Percentiles rank a stretch among this genome's conserved stretches.
These are phyloP conservation scores for Epichloe sp. DNA, from an alignment of 2,329 filamentous ascomycete genomes.

Conservation along the genomic window DNA sequence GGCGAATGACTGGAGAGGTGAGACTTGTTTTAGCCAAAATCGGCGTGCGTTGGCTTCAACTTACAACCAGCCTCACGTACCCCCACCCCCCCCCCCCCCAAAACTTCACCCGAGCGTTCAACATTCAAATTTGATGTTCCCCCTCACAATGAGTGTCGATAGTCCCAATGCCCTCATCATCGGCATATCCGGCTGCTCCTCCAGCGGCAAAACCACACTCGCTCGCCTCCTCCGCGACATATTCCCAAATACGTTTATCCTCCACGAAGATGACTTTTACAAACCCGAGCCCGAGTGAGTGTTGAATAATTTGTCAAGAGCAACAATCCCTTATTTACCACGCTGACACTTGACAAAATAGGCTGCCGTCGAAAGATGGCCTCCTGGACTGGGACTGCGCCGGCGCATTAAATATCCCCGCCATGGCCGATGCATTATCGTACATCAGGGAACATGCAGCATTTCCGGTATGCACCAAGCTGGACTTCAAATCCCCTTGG, in stretches of 20 bases:
- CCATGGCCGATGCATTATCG: conserved; percentile 51
- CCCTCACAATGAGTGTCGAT: conserved; percentile 17
- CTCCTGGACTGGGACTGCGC: conserved; percentile 88
- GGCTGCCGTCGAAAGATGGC: conserved; percentile 42
- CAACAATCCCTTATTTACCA: not conserved
- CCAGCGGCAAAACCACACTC: conserved; percentile 89
- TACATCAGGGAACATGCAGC: conserved; percentile 58
- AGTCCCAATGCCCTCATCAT: conserved; percentile 46
- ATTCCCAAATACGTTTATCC: conserved; percentile 64
- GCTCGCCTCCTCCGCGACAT: conserved; percentile 72
- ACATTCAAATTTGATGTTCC: not conserved
- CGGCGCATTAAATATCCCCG: conserved; percentile 58
- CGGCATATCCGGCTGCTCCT: conserved; percentile 80
- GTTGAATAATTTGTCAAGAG: not conserved
- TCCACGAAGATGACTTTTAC: conserved; percentile 97
- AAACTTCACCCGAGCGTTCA: not conserved
- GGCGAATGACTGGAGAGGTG: too few relatives aligned
- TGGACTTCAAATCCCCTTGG: too few relatives aligned
- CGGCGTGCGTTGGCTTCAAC: too few relatives aligned
- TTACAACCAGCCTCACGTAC: not conserved
- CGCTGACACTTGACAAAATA: conserved; percentile 12
- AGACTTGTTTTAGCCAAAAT: too few relatives aligned
- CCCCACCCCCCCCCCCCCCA: too few relatives aligned
- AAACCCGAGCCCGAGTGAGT: conserved; percentile 58
- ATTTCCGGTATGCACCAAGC: conserved; percentile 35